These are phyloP conservation scores for Phoma sp. DNA, from an alignment of 2,329 filamentous ascomycete genomes.

Conservation along the genomic window DNA sequence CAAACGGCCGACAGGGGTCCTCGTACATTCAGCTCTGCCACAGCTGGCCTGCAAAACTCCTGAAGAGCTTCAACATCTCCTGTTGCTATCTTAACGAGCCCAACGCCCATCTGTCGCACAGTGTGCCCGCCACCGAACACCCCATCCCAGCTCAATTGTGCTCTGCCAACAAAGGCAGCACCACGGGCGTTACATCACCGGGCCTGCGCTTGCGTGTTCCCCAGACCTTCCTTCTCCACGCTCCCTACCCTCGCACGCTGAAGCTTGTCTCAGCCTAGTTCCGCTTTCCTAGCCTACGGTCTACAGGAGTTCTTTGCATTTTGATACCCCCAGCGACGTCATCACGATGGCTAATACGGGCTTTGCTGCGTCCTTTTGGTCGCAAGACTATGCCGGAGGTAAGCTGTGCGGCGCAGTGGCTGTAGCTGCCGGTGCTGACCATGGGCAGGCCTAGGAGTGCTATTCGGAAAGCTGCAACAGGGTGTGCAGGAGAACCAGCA, in stretches of 20 bases:
- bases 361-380: slow-evolving; percentile 98
- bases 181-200: slow-evolving; percentile 16
- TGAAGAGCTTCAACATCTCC: slow-evolving; percentile 19
- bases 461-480: slow-evolving; percentile 97
- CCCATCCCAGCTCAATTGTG: slow-evolving; percentile 12
- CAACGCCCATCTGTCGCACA: slow-evolving; percentile 16
- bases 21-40: slow-evolving; percentile 31
- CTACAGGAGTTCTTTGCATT: slow-evolving; percentile 27
- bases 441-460: slow-evolving; percentile 77
- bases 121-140: slow-evolving; percentile 8
- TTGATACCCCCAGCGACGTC: slow-evolving; percentile 28
- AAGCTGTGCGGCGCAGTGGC: slow-evolving; percentile 57
- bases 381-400: slow-evolving; percentile 95
- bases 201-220: slow-evolving; percentile 20
- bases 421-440: slow-evolving; percentile 29
- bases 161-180: slow-evolving; percentile 22
- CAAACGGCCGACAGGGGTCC: slow-evolving; percentile 23
- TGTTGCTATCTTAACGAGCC: slow-evolving; percentile 12
- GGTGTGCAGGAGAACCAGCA: slow-evolving; percentile 95
- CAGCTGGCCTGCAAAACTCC: slow-evolving; percentile 27
- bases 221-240: slow-evolving; percentile 24
- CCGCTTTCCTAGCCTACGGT: slow-evolving; percentile 16
- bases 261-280: slow-evolving; percentile 18
- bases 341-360: slow-evolving; percentile 51
- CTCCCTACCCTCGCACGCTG: slow-evolving; percentile 30